A percentile compares a stretch with the other conserved stretches of the same genome.
Evolutionary conservation across 2,329 filamentous ascomycete genomes (phyloP).

Genomic region (Trichoderma sp.): DNA sequence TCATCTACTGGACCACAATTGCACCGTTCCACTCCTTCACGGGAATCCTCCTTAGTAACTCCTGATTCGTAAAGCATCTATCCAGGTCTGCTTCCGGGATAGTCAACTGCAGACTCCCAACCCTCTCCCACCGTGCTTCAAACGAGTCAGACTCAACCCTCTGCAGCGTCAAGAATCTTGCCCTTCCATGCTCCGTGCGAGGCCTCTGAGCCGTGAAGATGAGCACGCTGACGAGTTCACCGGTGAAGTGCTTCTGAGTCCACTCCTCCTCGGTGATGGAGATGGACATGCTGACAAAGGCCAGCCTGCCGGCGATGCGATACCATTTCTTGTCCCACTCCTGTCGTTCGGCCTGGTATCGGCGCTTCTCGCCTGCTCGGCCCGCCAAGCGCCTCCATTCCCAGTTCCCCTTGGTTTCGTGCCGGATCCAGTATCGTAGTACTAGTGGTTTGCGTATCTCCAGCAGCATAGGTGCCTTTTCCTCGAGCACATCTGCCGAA

Average conservation of each 20-base stretch:
- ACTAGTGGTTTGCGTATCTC: slow-evolving; percentile 15
- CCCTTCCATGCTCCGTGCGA: slow-evolving; percentile 7
- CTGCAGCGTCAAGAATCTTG: slow-evolving; percentile 20
- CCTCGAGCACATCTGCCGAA: not conserved
- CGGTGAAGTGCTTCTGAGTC: slow-evolving; percentile 10
- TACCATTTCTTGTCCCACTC: slow-evolving; percentile 20
- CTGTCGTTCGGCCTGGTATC: slow-evolving; percentile 1
- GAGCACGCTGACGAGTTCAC: slow-evolving; percentile 22
- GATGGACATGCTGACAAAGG: slow-evolving; percentile 21
- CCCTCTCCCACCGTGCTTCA: slow-evolving; percentile 20
- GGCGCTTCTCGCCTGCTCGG: slow-evolving; percentile 6
- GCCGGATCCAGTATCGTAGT: not conserved
- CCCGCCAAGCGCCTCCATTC: slow-evolving; percentile 22
- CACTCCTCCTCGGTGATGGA: slow-evolving; percentile 16
- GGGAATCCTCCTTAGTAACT: slow-evolving; percentile 16
- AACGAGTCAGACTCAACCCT: slow-evolving; percentile 18
- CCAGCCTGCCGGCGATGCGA: slow-evolving; percentile 16
- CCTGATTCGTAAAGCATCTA: slow-evolving; percentile 12
- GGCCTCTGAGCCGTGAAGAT: slow-evolving; percentile 18
- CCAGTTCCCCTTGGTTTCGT: slow-evolving; percentile 12
- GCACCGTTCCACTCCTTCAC: slow-evolving; percentile 2
- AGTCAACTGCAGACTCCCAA: slow-evolving; percentile 14
- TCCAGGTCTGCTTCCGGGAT: slow-evolving; percentile 13
- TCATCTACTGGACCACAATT: slow-evolving; percentile 1
- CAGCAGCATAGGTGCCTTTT: not conserved